Evolutionary conservation across 208 protist genomes (phyloP).

Genomic region (Trypanosoma vivax): DNA sequence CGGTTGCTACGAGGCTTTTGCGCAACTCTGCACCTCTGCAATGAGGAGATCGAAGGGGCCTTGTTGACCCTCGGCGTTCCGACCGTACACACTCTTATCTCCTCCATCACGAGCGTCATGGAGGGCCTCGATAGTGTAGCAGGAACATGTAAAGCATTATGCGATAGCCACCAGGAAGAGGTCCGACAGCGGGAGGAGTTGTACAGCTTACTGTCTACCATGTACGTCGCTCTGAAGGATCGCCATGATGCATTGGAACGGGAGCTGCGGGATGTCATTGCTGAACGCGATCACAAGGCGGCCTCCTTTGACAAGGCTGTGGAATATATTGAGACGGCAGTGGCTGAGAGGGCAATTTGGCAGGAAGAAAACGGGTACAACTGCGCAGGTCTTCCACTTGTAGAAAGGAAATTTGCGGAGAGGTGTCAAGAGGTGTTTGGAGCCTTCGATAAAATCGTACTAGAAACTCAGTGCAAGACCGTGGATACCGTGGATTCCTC

Average conservation of each 20-base stretch:
- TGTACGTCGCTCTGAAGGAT: slow-evolving; percentile 47
- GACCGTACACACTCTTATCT: slow-evolving; percentile 45
- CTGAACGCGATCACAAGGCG: slow-evolving; percentile 48
- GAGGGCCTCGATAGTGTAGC: slow-evolving; percentile 35
- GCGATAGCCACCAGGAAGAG: slow-evolving; percentile 29
- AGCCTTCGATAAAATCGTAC: slow-evolving; percentile 21
- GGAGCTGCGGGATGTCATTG: slow-evolving; percentile 42
- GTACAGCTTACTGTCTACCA: slow-evolving; percentile 25
- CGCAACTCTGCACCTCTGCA: slow-evolving; percentile 39
- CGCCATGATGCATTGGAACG: slow-evolving; percentile 37
- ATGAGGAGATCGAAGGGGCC: slow-evolving; percentile 57
- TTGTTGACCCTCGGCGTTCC: slow-evolving; percentile 67
- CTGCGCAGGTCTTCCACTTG: slow-evolving; percentile 40
- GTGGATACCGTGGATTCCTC: neutral
- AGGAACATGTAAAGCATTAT: slow-evolving; percentile 25
- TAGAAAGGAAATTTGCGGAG: slow-evolving; percentile 36
- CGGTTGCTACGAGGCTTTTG: slow-evolving; percentile 33
- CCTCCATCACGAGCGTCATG: slow-evolving; percentile 32
- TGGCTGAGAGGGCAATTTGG: slow-evolving; percentile 62
- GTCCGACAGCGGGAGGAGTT: slow-evolving; percentile 40
- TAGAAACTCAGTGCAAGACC: neutral
- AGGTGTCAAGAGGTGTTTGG: slow-evolving; percentile 24
- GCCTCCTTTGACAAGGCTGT: slow-evolving; percentile 52
- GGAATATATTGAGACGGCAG: slow-evolving; percentile 56
- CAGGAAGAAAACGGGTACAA: slow-evolving; percentile 61